These are phyloP conservation scores for Sicyos baderoa DNA, from an alignment of 306 rosid genomes.

Conservation along the genomic window DNA sequence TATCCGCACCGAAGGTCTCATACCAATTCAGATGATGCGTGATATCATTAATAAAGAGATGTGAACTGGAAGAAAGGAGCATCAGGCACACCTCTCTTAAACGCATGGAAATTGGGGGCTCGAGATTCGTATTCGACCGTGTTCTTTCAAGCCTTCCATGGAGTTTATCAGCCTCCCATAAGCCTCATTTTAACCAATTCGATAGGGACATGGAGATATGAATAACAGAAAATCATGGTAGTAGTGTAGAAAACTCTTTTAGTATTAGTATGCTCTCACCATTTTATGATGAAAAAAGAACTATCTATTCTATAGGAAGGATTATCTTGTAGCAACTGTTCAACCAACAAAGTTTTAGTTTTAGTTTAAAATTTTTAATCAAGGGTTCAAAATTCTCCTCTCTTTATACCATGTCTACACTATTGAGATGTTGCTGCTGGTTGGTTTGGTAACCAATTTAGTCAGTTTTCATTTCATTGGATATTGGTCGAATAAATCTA, in stretches of 20 bases:
- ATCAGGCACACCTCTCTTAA: not conserved
- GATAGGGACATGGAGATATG: not conserved
- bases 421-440: no score
- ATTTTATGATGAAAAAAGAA: not conserved
- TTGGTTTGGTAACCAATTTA: no score
- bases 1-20: slow-evolving; percentile 79
- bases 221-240: not conserved
- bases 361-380: not conserved
- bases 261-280: not conserved
- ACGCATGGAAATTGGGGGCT: not conserved
- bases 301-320: not conserved
- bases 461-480: no score
- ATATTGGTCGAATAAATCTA: no score
- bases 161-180: not conserved
- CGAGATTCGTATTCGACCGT: not conserved
- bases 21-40: slow-evolving; percentile 91
- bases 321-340: not conserved
- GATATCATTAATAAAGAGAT: slow-evolving; percentile 67
- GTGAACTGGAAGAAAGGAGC: slow-evolving; percentile 29
- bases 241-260: not conserved
- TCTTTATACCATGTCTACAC: no score
- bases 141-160: not conserved
- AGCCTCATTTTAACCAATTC: not conserved
- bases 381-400: not conserved
- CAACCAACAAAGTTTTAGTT: not conserved